phyloP scores from a whole-genome alignment of 345 rosid species.

The Eucalyptus sideroxylon region DNA sequence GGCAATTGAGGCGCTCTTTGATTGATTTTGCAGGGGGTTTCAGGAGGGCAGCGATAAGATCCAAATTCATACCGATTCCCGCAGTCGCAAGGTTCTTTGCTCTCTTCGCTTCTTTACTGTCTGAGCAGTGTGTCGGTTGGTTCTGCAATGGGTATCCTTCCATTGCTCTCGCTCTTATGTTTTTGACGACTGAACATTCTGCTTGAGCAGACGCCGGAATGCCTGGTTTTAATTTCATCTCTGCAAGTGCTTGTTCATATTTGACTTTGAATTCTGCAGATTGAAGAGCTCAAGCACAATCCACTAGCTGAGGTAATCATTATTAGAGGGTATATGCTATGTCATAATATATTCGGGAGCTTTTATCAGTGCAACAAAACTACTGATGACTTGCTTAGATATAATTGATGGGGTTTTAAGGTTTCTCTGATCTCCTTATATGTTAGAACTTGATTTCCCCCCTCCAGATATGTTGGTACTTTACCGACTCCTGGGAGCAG shows the following conservation, averaged over 20 bases:
- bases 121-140: background rate
- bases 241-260: background rate
- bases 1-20: background rate
- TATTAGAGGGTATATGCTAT: background rate
- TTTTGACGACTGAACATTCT: background rate
- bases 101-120: background rate
- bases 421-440: background rate
- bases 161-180: background rate
- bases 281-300: constrained; percentile 73
- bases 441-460: background rate
- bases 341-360: background rate
- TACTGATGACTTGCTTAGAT: background rate
- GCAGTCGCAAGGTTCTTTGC: constrained; percentile 52
- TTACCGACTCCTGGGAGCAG: constrained; percentile 86
- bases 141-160: background rate
- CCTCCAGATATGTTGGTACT: constrained; percentile 73
- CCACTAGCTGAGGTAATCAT: constrained; percentile 67
- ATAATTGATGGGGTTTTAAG: background rate
- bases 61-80: constrained; percentile 55
- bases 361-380: background rate
- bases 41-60: constrained; percentile 46
- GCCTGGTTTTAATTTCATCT: background rate
- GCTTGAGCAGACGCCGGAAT: background rate
- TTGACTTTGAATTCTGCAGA: constrained; percentile 15
- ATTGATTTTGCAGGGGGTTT: constrained; percentile 49